Base-by-base conservation (phyloP, 2,329 filamentous ascomycete genomes). In the Hawksworthiomyces lignivorus region DNA sequence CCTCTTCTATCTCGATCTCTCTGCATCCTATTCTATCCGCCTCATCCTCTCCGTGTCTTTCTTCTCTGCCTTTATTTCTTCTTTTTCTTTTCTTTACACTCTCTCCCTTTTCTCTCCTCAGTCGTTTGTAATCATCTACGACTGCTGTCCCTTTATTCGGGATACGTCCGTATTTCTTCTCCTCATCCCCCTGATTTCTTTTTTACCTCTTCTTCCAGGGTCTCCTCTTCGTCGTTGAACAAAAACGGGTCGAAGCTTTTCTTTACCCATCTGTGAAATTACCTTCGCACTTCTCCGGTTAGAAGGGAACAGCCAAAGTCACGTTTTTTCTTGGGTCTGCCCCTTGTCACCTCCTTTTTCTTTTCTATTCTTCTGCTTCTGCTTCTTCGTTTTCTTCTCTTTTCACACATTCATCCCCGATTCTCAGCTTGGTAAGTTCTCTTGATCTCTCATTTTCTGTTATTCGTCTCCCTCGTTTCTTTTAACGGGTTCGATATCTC, bases 201-300 rank as follows among this genome's bases (percentile, higher is more conserved):
- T 17, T 37, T 21, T 24, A 21, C 19, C 6, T 21, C 31, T 28
- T 26, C 17, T 32, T 9, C 29, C 39, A 41, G 32, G 39, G 39
- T 7, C 19, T 6, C 26, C 39, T 20, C 27, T 24, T 36, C 39
- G 39, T 22, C 32, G 28, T 36, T 33, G 35, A 32, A 33, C 35
- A 42, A 42, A 41, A 41, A 30, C 17, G 39, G 39, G 39, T 42
- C 39, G 39, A 20, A 32, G 27, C 40, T 20, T n/a, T 37, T 32
- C 7, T 33, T 15, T 34, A n/a, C n/a, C n/a, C n/a, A n/a, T 28
- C 27, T 20, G 27, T 38, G 40, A 43, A 43, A 43, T 43, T 43
- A 36, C 33, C n/a, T n/a, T 42, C 19, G 27, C 34, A 17, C 40
- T 20, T 19, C 40, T 17, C 28, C 32, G 24, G 22, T 26, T 26